Percentiles rank a stretch among this genome's conserved stretches.
Evolutionary conservation across 495 filamentous ascomycete genomes (phyloP).

Genomic region (Lophium mytilinum): DNA sequence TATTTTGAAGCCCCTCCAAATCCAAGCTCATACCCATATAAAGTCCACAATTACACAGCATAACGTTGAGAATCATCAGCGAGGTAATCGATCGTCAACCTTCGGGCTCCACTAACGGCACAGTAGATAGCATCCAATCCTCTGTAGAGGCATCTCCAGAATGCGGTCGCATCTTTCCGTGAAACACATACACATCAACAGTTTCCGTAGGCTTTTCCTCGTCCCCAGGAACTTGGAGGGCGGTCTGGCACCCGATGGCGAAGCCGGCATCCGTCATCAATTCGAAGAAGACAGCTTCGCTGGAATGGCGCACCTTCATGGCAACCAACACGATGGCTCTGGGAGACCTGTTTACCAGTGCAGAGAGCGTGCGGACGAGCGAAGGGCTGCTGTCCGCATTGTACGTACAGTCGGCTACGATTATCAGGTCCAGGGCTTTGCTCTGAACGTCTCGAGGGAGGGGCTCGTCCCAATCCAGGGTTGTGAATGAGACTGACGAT

Average conservation of each 20-base stretch:
- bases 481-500: slow-evolving; percentile 45
- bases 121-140: too few relatives aligned
- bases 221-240: slow-evolving; percentile 50
- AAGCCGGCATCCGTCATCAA: slow-evolving; percentile 58
- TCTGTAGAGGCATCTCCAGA: too few relatives aligned
- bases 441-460: slow-evolving; percentile 35
- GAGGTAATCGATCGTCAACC: too few relatives aligned
- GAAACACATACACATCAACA: slow-evolving; percentile 48
- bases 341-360: slow-evolving; percentile 44
- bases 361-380: slow-evolving; percentile 60
- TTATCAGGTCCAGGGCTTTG: slow-evolving; percentile 56
- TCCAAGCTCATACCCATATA: too few relatives aligned
- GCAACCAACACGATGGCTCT: slow-evolving; percentile 58
- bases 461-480: slow-evolving; percentile 62
- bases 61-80: too few relatives aligned
- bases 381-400: slow-evolving; percentile 73
- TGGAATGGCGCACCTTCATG: slow-evolving; percentile 78
- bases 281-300: slow-evolving; percentile 71
- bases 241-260: slow-evolving; percentile 38
- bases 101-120: too few relatives aligned
- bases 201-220: slow-evolving; percentile 47
- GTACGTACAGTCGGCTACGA: slow-evolving; percentile 92
- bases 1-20: too few relatives aligned
- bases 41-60: too few relatives aligned
- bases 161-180: neutral